Evolutionary conservation across 1,139 yeast genomes (phyloP).

Genomic region (Kodamaea sp.): DNA sequence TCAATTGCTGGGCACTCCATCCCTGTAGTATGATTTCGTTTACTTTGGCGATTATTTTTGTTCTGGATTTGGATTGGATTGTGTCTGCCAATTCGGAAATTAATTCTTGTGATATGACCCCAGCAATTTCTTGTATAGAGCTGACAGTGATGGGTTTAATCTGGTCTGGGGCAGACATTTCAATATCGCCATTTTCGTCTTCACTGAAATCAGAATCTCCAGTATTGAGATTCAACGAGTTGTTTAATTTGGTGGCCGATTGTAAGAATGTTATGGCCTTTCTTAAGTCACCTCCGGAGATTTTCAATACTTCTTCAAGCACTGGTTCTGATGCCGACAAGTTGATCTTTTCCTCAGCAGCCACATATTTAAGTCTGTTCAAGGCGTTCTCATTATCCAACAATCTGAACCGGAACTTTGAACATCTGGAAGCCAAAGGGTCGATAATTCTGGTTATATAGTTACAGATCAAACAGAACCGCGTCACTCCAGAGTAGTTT

Average conservation of each 20-base stretch:
- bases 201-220: slow-evolving; percentile 7
- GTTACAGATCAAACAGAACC: slow-evolving; percentile 93
- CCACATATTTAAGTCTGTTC: slow-evolving; percentile 61
- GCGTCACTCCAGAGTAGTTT: slow-evolving; percentile 83
- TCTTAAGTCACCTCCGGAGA: slow-evolving; percentile 88
- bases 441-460: slow-evolving; percentile 95
- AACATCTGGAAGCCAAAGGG: slow-evolving; percentile 94
- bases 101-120: slow-evolving; percentile 67
- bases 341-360: slow-evolving; percentile 51
- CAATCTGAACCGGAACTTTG: slow-evolving; percentile 86
- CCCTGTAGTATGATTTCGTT: slow-evolving; percentile 68
- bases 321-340: slow-evolving; percentile 47
- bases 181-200: slow-evolving; percentile 35
- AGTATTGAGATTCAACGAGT: slow-evolving; percentile 21
- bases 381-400: slow-evolving; percentile 73
- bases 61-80: slow-evolving; percentile 37
- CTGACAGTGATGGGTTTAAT: slow-evolving; percentile 37
- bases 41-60: slow-evolving; percentile 46
- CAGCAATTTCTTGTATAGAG: slow-evolving; percentile 76
- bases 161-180: slow-evolving; percentile 7
- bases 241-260: slow-evolving; percentile 71
- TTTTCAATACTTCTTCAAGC: slow-evolving; percentile 60
- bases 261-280: slow-evolving; percentile 90
- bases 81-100: slow-evolving; percentile 46
- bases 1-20: slow-evolving; percentile 81